Percentiles rank a stretch among this genome's conserved stretches.
Evolutionary conservation across 441 rosid species (phyloP).

Genomic region (Pelargonium myrrhifolium): DNA sequence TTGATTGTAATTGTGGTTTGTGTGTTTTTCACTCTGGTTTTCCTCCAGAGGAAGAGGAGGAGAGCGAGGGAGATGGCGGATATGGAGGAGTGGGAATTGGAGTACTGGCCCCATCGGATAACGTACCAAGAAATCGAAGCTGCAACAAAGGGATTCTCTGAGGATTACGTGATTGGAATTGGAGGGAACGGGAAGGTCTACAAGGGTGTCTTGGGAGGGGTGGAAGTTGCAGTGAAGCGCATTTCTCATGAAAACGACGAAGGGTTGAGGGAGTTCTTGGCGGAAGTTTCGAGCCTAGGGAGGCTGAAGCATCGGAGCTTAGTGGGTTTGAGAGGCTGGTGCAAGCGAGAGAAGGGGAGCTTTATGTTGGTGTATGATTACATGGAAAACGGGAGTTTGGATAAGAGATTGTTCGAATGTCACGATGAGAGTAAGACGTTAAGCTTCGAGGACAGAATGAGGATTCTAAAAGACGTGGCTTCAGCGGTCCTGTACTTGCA

Average conservation of each 20-base stretch:
- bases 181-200: constrained; percentile 77
- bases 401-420: constrained; percentile 38
- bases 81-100: constrained; percentile 83
- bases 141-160: constrained; percentile 49
- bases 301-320: constrained; percentile 57
- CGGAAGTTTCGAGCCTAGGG: constrained; percentile 70
- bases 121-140: constrained; percentile 46
- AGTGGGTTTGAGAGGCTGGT: constrained; percentile 72
- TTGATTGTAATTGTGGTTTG: constrained; percentile 28
- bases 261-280: constrained; percentile 54
- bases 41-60: constrained; percentile 30
- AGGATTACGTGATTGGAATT: constrained; percentile 55
- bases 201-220: constrained; percentile 54
- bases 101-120: constrained; percentile 77
- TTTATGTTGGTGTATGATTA: constrained; percentile 71
- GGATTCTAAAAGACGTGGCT: constrained; percentile 58
- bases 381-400: constrained; percentile 76
- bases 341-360: constrained; percentile 53
- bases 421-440: constrained; percentile 25
- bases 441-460: constrained; percentile 41
- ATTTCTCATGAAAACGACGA: constrained; percentile 49
- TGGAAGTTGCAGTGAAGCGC: constrained; percentile 61
- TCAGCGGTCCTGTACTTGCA: constrained; percentile 54
- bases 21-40: constrained; percentile 28
- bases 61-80: constrained; percentile 37